Conservation (phyloP, 2,329 filamentous ascomycete species). For the Sporothrix globosa region DNA sequence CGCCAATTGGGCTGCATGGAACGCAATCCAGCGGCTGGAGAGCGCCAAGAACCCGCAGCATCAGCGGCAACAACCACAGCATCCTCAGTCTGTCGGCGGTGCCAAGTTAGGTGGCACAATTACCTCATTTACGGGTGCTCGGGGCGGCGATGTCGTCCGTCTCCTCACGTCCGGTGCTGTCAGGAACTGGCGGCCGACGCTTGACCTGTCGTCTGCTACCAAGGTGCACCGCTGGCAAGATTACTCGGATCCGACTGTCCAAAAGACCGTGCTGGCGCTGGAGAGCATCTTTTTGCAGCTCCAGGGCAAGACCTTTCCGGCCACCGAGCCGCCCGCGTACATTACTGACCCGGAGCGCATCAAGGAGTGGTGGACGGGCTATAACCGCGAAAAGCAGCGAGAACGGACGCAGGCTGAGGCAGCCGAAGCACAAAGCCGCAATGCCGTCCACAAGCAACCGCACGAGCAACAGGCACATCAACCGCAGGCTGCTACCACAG, state of each 20-base stretch:
- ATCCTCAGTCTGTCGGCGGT: background rate
- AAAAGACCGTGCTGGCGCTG: conserved; percentile 49
- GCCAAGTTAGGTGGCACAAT: background rate
- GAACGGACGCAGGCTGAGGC: conserved; percentile 46
- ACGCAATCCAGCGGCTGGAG: conserved; percentile 32
- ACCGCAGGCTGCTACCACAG: conserved; percentile 10
- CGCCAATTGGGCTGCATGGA: conserved; percentile 34
- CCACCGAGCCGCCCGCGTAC: conserved; percentile 58
- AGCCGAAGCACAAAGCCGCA: conserved; percentile 31
- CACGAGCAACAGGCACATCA: conserved; percentile 1
- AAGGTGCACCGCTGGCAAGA: conserved; percentile 39
- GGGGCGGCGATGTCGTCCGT: conserved; percentile 49
- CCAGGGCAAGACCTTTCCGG: conserved; percentile 53
- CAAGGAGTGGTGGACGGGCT: conserved; percentile 58
- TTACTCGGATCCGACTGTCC: conserved; percentile 50
- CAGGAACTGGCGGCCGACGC: conserved; percentile 49
- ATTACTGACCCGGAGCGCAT: conserved; percentile 53
- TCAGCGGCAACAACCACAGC: background rate
- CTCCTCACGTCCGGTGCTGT: conserved; percentile 52
- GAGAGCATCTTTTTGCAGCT: conserved; percentile 50
- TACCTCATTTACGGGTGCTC: conserved; percentile 35
- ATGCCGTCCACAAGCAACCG: conserved; percentile 3
- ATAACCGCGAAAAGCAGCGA: conserved; percentile 44
- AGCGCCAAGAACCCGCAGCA: conserved; percentile 21
- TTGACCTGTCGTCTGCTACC: conserved; percentile 46